Conservation (phyloP, 2,329 filamentous ascomycete genomes). For the Neonectria hederae region DNA sequence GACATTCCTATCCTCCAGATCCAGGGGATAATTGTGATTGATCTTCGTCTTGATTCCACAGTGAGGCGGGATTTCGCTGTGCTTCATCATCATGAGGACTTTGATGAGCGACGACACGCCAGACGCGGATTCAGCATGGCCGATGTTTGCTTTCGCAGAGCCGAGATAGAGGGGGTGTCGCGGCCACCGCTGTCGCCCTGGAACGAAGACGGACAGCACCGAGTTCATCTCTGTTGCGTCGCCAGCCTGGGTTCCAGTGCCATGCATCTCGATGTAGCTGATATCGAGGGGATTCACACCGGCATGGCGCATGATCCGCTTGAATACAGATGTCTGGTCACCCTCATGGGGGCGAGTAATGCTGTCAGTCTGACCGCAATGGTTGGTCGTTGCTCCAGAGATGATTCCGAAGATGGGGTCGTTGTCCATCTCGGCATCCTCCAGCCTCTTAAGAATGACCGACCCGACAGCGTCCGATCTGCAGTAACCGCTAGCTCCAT, state of each 20-base stretch:
- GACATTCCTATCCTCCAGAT: slow-evolving; percentile 66
- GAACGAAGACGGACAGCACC: slow-evolving; percentile 67
- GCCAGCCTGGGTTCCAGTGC: slow-evolving; percentile 86
- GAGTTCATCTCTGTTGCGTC: slow-evolving; percentile 85
- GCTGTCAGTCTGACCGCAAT: slow-evolving; percentile 66
- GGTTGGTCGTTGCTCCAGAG: slow-evolving; percentile 34
- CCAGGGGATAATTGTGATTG: slow-evolving; percentile 67
- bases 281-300: slow-evolving; percentile 80
- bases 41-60: slow-evolving; percentile 73
- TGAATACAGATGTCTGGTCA: slow-evolving; percentile 77
- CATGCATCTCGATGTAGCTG: slow-evolving; percentile 89
- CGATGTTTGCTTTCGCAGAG: slow-evolving; percentile 71
- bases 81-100: slow-evolving; percentile 71
- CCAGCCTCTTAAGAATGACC: slow-evolving; percentile 75
- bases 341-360: slow-evolving; percentile 86
- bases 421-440: slow-evolving; percentile 31
- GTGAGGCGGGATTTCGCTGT: slow-evolving; percentile 71
- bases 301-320: slow-evolving; percentile 74
- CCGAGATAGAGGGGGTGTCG: slow-evolving; percentile 67
- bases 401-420: slow-evolving; percentile 37
- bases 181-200: slow-evolving; percentile 55
- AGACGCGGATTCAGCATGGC: slow-evolving; percentile 70
- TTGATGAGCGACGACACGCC: slow-evolving; percentile 72
- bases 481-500: slow-evolving; percentile 84
- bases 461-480: slow-evolving; percentile 80